phyloP scores from a whole-genome alignment of 1,284 basidiomycete genomes.

The Porodaedalea pini region DNA sequence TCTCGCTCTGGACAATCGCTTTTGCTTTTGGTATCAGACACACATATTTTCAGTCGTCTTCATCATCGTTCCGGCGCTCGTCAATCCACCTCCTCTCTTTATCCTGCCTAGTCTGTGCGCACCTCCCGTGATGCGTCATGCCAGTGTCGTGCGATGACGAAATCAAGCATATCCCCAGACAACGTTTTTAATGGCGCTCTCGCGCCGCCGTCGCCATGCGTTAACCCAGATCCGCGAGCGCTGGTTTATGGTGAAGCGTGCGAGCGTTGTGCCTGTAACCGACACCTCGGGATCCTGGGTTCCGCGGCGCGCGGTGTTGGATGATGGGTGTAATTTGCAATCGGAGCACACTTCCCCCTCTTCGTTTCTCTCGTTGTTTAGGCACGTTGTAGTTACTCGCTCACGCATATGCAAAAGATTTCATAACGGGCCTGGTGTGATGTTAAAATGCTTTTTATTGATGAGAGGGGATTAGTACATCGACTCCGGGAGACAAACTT shows the following conservation, averaged over 20 bases:
- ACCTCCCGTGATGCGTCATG: not conserved
- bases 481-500: not conserved
- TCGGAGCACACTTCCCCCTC: conserved; percentile 30
- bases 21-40: not conserved
- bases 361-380: not conserved
- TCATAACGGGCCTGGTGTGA: not conserved
- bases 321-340: conserved; percentile 44
- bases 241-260: conserved; percentile 29
- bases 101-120: conserved; percentile 17
- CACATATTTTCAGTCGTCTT: not conserved
- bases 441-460: not conserved
- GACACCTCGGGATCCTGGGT: conserved; percentile 13
- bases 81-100: not conserved
- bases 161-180: conserved; percentile 32
- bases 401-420: no score
- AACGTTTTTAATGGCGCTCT: conserved; percentile 21
- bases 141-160: conserved; percentile 47
- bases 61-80: not conserved
- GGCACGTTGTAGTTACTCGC: no score
- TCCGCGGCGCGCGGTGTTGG: conserved; percentile 27
- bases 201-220: not conserved
- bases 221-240: conserved; percentile 11
- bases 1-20: not conserved
- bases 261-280: conserved; percentile 26
- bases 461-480: not conserved